Base-by-base conservation (phyloP, 345 rosid species). In the Linum usitatissimum region DNA sequence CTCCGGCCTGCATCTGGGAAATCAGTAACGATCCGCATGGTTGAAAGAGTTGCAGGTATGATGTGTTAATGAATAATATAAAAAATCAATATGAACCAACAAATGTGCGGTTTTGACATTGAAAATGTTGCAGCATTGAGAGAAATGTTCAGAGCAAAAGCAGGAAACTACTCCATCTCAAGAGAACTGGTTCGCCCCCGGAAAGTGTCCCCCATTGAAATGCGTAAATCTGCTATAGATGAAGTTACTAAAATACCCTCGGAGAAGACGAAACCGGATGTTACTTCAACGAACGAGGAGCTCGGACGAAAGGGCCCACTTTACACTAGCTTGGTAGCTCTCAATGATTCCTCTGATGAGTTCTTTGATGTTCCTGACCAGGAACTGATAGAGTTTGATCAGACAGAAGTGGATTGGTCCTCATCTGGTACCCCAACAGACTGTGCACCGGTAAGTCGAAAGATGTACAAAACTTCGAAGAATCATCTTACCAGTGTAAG, bases 341-440 rank as follows among this genome's bases (percentile, higher is more conserved):
- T 87, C 49, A 79, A 80, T 14, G 88, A 81, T 79, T 71, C 73
- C 54, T 70, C 91, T 42, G 99, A 90, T 69, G 99, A 87, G 68
- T 93, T 90, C 81, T 87, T 93, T 67, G 99, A 93, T 68, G 96
- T 87, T 64, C 96, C 90, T 20, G 95, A 80, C 80, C 53, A 21
- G 18, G 84, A 87, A 59, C 60, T 65, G 9, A 40, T 67, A 9
- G 89, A 83, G 66, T 70, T 67, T 68, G 88, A 85, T 55, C 73
- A 62, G 15, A 63, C 67, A 36, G 90, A 78, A 45, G 74, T 70
- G 66, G 79, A 74, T 19, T 78, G 88, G 90, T 58, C 76, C 51
- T 34, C 81, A 30, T 86, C 84, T 36, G 60, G 62, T 66, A 71
- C 70, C 64, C 72, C 82, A 14, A 85, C 77, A 66, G 21, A 59